phyloP scores from a whole-genome alignment of 1,284 basidiomycete species.

The Apiotrichum gamsii region DNA sequence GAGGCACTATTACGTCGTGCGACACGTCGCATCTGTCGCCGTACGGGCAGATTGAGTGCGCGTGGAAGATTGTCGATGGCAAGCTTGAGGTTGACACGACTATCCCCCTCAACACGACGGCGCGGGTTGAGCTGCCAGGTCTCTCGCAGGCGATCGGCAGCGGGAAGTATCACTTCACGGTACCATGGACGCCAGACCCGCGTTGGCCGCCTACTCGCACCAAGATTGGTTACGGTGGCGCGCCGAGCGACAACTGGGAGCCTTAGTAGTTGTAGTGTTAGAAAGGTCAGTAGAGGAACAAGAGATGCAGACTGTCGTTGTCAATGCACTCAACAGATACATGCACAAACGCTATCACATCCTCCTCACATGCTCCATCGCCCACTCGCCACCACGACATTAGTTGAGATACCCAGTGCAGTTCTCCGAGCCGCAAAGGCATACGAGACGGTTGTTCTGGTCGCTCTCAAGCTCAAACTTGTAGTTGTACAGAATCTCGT shows the following conservation, averaged over 20 bases:
- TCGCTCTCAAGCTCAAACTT: conserved; percentile 44
- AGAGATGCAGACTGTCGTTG: too few species aligned
- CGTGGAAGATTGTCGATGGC: conserved; percentile 21
- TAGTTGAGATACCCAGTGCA: conserved; percentile 87
- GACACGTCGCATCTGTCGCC: conserved; percentile 16
- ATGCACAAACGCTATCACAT: too few species aligned
- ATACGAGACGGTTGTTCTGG: conserved; percentile 57
- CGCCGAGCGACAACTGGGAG: too few species aligned
- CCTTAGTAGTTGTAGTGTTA: too few species aligned
- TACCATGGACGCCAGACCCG: conserved; percentile 16
- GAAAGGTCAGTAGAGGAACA: too few species aligned
- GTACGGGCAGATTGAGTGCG: conserved; percentile 18
- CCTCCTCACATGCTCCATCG: too few species aligned
- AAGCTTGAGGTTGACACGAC: conserved; percentile 19
- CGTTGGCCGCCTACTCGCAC: conserved; percentile 20
- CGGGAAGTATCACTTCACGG: conserved; percentile 19
- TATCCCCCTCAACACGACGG: conserved; percentile 31
- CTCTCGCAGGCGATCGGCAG: conserved; percentile 21
- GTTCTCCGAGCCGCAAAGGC: conserved; percentile 76
- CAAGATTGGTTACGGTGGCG: too few species aligned
- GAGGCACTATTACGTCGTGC: conserved; percentile 35
- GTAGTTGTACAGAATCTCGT: conserved; percentile 52
- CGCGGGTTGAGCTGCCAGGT: conserved; percentile 18
- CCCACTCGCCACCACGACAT: too few species aligned
- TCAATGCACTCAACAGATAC: too few species aligned